phyloP scores from a whole-genome alignment of 768 basidiomycete species.

The Suillus ampliporus region DNA sequence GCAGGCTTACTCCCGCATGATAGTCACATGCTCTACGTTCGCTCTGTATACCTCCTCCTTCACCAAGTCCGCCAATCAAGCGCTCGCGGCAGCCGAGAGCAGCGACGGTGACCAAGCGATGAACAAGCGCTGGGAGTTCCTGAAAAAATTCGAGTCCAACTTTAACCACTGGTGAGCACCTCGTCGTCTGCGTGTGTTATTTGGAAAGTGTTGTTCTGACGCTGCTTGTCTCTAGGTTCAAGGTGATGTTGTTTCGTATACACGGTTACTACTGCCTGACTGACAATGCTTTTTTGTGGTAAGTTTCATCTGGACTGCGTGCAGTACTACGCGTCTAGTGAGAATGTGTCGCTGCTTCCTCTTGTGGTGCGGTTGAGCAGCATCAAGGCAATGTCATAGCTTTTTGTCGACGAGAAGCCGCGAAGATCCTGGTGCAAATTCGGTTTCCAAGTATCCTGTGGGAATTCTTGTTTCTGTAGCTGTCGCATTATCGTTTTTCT shows the following conservation, averaged over 20 bases:
- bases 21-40: constrained; percentile 90
- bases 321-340: constrained; percentile 91
- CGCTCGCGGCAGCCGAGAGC: constrained; percentile 65
- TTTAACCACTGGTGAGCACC: constrained; percentile 85
- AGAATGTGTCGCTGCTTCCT: constrained; percentile 89
- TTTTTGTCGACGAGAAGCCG: background rate
- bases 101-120: constrained; percentile 67
- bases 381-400: constrained; percentile 41
- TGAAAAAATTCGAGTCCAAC: constrained; percentile 90
- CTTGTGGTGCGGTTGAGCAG: constrained; percentile 78
- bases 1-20: constrained; percentile 77
- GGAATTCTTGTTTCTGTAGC: background rate
- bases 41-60: constrained; percentile 83
- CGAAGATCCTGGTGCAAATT: background rate
- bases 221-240: constrained; percentile 51
- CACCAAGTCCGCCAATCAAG: constrained; percentile 80
- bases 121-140: constrained; percentile 86
- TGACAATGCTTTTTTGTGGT: constrained; percentile 10
- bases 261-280: background rate
- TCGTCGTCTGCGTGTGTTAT: constrained; percentile 7
- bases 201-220: background rate
- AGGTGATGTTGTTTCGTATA: constrained; percentile 37
- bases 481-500: background rate
- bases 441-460: background rate
- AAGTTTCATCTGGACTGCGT: constrained; percentile 81